Conservation (phyloP, 306 rosid genomes). For the Crotalaria pallida region DNA sequence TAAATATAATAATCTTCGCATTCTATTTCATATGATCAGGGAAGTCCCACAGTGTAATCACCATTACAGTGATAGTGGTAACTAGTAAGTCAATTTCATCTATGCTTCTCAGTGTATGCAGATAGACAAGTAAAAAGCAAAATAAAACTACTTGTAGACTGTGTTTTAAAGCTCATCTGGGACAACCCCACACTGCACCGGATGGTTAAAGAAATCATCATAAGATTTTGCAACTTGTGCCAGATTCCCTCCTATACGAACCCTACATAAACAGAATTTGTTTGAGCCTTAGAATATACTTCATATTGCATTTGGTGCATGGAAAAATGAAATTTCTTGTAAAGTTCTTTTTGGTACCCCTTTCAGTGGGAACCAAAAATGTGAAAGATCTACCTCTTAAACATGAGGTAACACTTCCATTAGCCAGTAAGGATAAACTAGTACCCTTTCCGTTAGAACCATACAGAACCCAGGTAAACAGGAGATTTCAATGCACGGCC, state of each 20-base stretch:
- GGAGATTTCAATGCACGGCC: constrained; percentile 80
- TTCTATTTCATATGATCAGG: background rate
- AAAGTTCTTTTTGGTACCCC: no score
- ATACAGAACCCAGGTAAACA: constrained; percentile 70
- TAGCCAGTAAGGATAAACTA: constrained; percentile 95
- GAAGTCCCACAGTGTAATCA: background rate
- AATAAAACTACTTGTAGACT: constrained; percentile 80
- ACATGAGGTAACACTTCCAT: constrained; percentile 80
- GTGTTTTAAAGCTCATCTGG: constrained; percentile 72
- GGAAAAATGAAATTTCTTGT: no score
- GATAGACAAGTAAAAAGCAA: background rate
- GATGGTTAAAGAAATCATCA: constrained; percentile 74
- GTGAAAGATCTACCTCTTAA: constrained; percentile 52
- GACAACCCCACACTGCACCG: constrained; percentile 68
- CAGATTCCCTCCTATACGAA: constrained; percentile 61
- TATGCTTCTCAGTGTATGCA: background rate
- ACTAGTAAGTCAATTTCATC: background rate
- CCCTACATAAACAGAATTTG: constrained; percentile 44
- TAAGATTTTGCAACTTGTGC: constrained; percentile 68
- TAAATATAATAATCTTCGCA: background rate
- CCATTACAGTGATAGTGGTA: background rate
- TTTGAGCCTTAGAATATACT: no score
- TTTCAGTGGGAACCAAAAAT: background rate
- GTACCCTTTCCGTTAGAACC: constrained; percentile 77
- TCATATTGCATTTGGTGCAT: no score